Percentiles rank a stretch among this genome's conserved stretches.
Conservation (phyloP, 257 asterid genomes). For the Solanum peruvianum region DNA sequence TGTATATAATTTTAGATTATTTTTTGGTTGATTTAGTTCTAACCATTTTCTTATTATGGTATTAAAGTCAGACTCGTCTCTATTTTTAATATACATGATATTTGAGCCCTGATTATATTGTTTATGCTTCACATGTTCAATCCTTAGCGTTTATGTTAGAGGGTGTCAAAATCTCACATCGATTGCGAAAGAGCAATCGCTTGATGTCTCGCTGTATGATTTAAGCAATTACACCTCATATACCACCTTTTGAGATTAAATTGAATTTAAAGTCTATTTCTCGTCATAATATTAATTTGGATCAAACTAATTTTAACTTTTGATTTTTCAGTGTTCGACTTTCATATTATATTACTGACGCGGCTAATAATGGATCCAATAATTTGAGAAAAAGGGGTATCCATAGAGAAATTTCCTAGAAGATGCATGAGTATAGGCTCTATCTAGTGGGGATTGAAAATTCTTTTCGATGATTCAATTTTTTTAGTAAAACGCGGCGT, state of each 20-base stretch:
- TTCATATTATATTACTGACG: not conserved
- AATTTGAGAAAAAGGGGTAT: not conserved
- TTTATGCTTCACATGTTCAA: not conserved
- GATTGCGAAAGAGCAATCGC: not conserved
- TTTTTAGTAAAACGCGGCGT: not conserved
- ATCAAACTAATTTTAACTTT: not conserved
- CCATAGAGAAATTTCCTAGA: not conserved
- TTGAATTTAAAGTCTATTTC: not conserved
- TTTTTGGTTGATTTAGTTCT: rapidly evolving
- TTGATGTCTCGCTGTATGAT: not conserved
- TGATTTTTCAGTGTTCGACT: not conserved
- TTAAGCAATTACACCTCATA: not conserved
- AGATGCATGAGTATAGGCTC: not conserved
- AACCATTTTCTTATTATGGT: not conserved
- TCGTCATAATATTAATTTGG: not conserved
- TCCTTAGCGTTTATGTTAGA: not conserved
- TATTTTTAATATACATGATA: not conserved
- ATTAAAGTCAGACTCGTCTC: not conserved
- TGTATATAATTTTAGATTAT: not conserved
- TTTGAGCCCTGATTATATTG: not conserved
- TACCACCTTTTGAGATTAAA: not conserved
- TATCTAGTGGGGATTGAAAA: not conserved
- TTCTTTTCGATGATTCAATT: not conserved
- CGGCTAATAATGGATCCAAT: not conserved
- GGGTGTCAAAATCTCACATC: not conserved